Base-by-base conservation (phyloP, 371 early-diverging fungal species). In the Amoeboaphelidium protococcarum region DNA sequence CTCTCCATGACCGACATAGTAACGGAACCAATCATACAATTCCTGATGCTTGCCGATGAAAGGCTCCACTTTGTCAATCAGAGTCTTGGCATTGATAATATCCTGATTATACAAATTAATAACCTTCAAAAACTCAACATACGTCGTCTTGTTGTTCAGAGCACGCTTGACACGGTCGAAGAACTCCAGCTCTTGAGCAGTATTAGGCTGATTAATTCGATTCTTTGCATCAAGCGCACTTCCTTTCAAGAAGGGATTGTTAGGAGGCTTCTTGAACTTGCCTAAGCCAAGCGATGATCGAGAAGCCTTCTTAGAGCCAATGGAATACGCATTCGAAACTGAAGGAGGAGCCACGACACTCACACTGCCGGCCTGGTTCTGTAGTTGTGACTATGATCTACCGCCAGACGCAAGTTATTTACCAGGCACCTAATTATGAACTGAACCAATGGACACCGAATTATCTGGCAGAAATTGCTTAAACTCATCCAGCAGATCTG, bases 41-140 rank as follows among this genome's bases (percentile, higher is more conserved):
- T 88, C 87, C 43, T 69, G 72, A 26, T 75, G 68, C 48, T 60
- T 72, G 10, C 69, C 71, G 50, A 86, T 73, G 55, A 81, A 95
- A 23, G 72, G 72, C 55, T 71, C 70, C 2, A 77, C 88, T 25
- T 74, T 78, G 41, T 80, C 82, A 19, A 85, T 80, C 21, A 85
- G 69, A n/a, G 66, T 71, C 47, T 78, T 72, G 25, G 74, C 65
- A 50, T 79, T 81, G 50, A 99, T 69, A 37, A 92, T 77, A 58
- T 89, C 86, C 55, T 95, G 88, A 51, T 82, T 90, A 62, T 79
- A 98, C 26, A 94, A 63, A 55, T 96, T 96, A 26, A 99, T 62
- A 1, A 85, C 68, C 64, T 94, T 97, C 45, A 98, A 67, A 63
- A 99, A 98, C 56, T 98, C 97, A 58, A 76, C 78, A 60, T 92